Evolutionary conservation across 192 early-diverging fungal genomes (phyloP).

Genomic region (Rhizophlyctis rosea): DNA sequence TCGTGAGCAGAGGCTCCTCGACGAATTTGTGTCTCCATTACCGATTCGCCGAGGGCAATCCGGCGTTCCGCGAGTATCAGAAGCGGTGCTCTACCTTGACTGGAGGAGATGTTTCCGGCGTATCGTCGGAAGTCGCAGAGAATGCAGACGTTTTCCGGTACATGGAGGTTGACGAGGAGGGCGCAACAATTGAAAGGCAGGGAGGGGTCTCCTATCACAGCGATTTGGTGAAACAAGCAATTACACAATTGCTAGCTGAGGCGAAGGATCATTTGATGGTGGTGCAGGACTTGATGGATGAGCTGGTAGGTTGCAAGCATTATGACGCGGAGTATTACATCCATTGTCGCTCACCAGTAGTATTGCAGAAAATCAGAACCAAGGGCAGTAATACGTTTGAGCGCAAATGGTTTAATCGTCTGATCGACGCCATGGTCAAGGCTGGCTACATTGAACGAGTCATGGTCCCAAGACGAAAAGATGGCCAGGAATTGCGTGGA

Average conservation of each 20-base stretch:
- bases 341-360: conserved; percentile 3
- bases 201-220: conserved; percentile 50
- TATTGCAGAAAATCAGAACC: conserved; percentile 14
- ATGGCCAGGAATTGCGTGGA: background rate
- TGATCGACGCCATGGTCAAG: conserved; percentile 41
- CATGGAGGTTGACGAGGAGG: background rate
- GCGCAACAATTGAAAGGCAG: too few relatives aligned
- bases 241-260: conserved; percentile 52
- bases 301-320: conserved; percentile 43
- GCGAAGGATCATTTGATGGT: conserved; percentile 53
- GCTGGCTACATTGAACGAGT: conserved; percentile 53
- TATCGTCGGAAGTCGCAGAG: too few relatives aligned
- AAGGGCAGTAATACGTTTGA: conserved; percentile 4
- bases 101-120: too few relatives aligned
- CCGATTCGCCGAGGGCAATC: conserved; percentile 48
- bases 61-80: conserved; percentile 44
- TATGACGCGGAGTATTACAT: background rate
- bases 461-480: conserved; percentile 19
- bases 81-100: too few relatives aligned
- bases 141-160: background rate
- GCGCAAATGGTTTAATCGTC: conserved; percentile 61
- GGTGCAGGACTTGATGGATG: conserved; percentile 49
- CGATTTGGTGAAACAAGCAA: conserved; percentile 51
- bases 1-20: conserved; percentile 51
- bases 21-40: conserved; percentile 59